These are phyloP conservation scores for Medicago ruthenica DNA, from an alignment of 306 rosid species.

Conservation along the genomic window DNA sequence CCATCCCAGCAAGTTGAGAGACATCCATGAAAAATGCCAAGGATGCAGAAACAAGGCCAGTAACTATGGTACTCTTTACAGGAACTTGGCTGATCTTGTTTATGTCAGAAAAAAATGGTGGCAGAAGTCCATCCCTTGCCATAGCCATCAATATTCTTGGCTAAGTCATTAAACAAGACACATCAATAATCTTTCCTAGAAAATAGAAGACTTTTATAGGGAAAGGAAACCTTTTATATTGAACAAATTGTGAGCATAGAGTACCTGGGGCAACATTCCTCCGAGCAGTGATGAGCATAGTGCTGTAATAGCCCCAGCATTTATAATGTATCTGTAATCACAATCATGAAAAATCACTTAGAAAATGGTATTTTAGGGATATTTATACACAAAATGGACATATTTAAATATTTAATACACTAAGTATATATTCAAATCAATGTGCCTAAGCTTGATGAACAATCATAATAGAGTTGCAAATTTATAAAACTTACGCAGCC, in stretches of 20 bases:
- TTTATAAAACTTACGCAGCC: slow-evolving; percentile 80
- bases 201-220: too few relatives aligned
- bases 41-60: slow-evolving; percentile 74
- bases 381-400: neutral
- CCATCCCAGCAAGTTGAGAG: slow-evolving; percentile 89
- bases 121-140: slow-evolving; percentile 62
- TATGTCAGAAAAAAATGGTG: slow-evolving; percentile 54
- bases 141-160: slow-evolving; percentile 62
- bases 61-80: slow-evolving; percentile 58
- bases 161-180: slow-evolving; percentile 39
- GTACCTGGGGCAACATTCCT: slow-evolving; percentile 84
- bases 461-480: slow-evolving; percentile 14
- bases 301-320: slow-evolving; percentile 86
- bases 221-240: too few relatives aligned
- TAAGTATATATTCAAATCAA: neutral
- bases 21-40: slow-evolving; percentile 89
- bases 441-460: neutral
- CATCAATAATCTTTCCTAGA: neutral
- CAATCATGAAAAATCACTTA: slow-evolving; percentile 28
- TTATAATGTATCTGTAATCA: slow-evolving; percentile 73
- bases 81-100: slow-evolving; percentile 49
- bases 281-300: slow-evolving; percentile 87
- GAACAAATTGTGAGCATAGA: too few relatives aligned
- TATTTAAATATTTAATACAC: neutral
- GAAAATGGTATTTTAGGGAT: too few relatives aligned